Evolutionary conservation across 202 grass and related monocot species (phyloP), one percentile per base, ranked within the genome.

Genomic region (Carex arenaria): DNA sequence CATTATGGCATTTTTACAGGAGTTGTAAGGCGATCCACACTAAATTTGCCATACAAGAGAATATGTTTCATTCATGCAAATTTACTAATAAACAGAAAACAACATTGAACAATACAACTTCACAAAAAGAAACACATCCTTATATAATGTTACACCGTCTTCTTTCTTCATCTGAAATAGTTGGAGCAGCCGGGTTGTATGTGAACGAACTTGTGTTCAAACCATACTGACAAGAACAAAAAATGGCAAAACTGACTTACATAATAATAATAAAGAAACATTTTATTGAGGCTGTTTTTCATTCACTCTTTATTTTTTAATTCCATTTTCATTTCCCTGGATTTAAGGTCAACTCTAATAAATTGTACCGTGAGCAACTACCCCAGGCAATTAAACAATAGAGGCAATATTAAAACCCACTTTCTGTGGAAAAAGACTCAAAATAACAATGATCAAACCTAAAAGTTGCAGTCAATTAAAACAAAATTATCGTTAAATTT

Each of bases 81-180:
- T n/a, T 17, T 34, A 32, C 23, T 34, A 56, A 17, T 28, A 55
- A 18, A 56, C 2, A 55, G 19, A 9, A 55, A 23, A 75, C 22
- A 53, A 31, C 32, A 75, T 32, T 30, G 19, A 65, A 64, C 55
- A 45, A 19, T 64, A 80, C 38, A 80, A 49, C 28, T 4, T 64
- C 42, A 80, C 17, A 52, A 53, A 30, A 76, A 57, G 72, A 77
- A 30, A 34, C 15, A 49, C 6, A 55, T 66, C 78, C 11, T 51
- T 66, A 66, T 30, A 67, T 31, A 1, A 82, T 82, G 28, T 53
- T 68, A 28, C 80, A 68, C 61, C 13, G 62, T 53, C 80, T 82
- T 32, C 43, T 82, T 82, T 82, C 80, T 82, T 82, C 62, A 3
- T 68, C 61, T 67, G 59, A 31, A 34, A 10, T n/a, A 68, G 80